These are phyloP conservation scores for Xylaria castorea DNA, from an alignment of 495 filamentous ascomycete species.

Conservation along the genomic window DNA sequence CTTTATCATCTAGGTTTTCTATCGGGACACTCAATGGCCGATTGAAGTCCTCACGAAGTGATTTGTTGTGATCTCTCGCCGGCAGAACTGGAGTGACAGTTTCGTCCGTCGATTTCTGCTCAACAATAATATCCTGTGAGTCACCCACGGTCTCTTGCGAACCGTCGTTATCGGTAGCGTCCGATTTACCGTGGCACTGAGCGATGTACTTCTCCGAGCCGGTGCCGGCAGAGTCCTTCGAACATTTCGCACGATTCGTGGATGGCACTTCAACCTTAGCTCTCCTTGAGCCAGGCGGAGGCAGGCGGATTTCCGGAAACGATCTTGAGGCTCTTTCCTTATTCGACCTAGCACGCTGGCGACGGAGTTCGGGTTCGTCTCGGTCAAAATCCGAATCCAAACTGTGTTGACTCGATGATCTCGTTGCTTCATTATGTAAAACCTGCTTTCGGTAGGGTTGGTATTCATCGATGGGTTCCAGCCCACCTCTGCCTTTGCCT, in stretches of 20 bases:
- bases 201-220: constrained; percentile 34
- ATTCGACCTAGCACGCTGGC: constrained; percentile 37
- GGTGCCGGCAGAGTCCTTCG: constrained; percentile 21
- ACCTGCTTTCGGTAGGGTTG: constrained; percentile 34
- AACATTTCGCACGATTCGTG: constrained; percentile 39
- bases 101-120: constrained; percentile 2
- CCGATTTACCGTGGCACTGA: constrained; percentile 31
- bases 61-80: constrained; percentile 15
- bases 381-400: constrained; percentile 29
- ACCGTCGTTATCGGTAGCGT: constrained; percentile 26
- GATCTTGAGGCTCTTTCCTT: constrained; percentile 47
- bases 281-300: constrained; percentile 34
- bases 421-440: constrained; percentile 24
- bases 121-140: constrained; percentile 35
- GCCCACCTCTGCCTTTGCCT: constrained; percentile 25
- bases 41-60: constrained; percentile 13
- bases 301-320: constrained; percentile 47
- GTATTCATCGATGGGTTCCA: constrained; percentile 39
- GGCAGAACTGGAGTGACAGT: background rate
- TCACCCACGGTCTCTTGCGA: constrained; percentile 44
- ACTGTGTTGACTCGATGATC: constrained; percentile 30
- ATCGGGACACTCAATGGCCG: constrained; percentile 24
- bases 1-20: constrained; percentile 33
- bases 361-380: constrained; percentile 36
- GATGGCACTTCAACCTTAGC: constrained; percentile 49